Percentiles rank a stretch among this genome's conserved stretches.
Evolutionary conservation across 164 flowering plant species (phyloP).

Genomic region (Stephania japonica): DNA sequence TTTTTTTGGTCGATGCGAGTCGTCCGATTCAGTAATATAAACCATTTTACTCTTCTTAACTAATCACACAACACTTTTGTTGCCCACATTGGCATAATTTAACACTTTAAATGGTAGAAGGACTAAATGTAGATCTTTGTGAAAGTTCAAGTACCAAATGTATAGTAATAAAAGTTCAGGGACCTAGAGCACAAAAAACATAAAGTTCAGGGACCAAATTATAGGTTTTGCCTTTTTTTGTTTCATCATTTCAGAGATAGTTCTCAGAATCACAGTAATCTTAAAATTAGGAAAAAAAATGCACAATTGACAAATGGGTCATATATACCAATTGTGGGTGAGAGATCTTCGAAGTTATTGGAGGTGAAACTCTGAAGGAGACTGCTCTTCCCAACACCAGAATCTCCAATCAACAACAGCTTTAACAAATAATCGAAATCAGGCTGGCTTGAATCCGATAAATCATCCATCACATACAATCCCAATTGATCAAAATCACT

Average conservation of each 20-base stretch:
- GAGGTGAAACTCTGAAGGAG: conserved; percentile 68
- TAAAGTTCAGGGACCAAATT: too few relatives aligned
- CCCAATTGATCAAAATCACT: neutral
- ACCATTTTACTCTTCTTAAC: too few relatives aligned
- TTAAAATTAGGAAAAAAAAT: neutral
- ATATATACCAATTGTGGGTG: conserved; percentile 67
- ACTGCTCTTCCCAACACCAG: conserved; percentile 74
- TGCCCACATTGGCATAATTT: too few relatives aligned
- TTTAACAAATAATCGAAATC: conserved; percentile 74
- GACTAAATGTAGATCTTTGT: too few relatives aligned
- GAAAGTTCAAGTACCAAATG: too few relatives aligned
- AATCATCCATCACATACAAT: conserved; percentile 16
- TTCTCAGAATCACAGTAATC: neutral
- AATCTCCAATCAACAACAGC: conserved; percentile 69
- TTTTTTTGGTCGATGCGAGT: too few relatives aligned
- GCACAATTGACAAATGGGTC: neutral
- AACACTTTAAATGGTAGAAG: too few relatives aligned
- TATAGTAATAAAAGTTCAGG: too few relatives aligned
- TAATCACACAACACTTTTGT: too few relatives aligned
- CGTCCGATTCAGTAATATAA: too few relatives aligned
- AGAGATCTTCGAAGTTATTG: conserved; percentile 61
- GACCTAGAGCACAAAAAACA: too few relatives aligned
- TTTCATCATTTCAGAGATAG: neutral
- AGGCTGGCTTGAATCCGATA: conserved; percentile 20
- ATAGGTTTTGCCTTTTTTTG: too few relatives aligned